These are phyloP conservation scores for Margaritispora aquatica DNA, from an alignment of 495 filamentous ascomycete species.

Conservation along the genomic window DNA sequence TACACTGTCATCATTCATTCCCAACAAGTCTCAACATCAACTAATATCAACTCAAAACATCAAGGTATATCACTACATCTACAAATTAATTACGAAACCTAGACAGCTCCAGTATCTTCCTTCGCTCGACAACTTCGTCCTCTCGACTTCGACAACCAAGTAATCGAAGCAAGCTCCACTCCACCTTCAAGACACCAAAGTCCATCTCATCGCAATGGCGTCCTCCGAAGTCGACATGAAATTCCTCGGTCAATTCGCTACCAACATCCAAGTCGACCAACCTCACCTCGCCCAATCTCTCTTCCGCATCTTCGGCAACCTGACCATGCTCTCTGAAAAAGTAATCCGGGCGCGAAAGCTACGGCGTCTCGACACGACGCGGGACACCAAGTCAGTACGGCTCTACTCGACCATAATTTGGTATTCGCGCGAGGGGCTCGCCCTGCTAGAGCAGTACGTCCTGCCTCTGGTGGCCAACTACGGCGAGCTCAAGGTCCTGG, in stretches of 20 bases:
- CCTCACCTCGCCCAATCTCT: conserved; percentile 72
- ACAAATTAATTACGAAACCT: too few species aligned
- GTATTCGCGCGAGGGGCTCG: conserved; percentile 86
- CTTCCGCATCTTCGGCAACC: conserved; percentile 86
- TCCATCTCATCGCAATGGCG: conserved; percentile 56
- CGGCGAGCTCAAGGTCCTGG: conserved; percentile 76
- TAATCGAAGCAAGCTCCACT: too few species aligned
- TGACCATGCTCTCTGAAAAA: conserved; percentile 79
- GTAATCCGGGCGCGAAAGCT: conserved; percentile 77
- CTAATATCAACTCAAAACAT: neutral
- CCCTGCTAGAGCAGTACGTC: conserved; percentile 80
- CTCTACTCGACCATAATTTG: conserved; percentile 92
- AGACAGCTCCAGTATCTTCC: too few species aligned
- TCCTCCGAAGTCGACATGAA: conserved; percentile 96
- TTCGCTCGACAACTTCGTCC: too few species aligned
- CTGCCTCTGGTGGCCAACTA: conserved; percentile 68
- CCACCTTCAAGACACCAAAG: too few species aligned
- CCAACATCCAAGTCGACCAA: conserved; percentile 61
- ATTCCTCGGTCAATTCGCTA: conserved; percentile 82
- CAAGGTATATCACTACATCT: too few species aligned
- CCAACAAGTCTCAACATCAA: neutral
- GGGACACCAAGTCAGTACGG: conserved; percentile 73
- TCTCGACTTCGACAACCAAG: too few species aligned
- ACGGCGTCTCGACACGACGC: conserved; percentile 73
- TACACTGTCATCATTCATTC: too few species aligned